Percentiles rank a stretch among this genome's conserved stretches.
phyloP scores from a whole-genome alignment of 768 basidiomycete species.

The Crassisporium funariophilum region DNA sequence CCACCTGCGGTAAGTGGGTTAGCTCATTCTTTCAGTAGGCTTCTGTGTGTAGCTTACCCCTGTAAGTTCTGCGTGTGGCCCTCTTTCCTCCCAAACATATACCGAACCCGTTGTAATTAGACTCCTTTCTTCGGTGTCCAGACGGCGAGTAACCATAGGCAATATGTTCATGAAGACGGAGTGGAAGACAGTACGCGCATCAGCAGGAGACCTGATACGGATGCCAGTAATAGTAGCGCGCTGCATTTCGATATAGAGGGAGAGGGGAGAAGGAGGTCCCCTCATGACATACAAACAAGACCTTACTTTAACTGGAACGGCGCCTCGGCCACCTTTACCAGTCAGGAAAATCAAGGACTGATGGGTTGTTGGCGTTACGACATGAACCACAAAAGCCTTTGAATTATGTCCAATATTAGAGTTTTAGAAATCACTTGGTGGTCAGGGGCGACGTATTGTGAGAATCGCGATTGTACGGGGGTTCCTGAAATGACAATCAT shows the following conservation, averaged over 20 bases:
- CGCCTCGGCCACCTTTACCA: constrained; percentile 31
- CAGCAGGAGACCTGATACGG: constrained; percentile 52
- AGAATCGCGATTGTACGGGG: too few relatives aligned
- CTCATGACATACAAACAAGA: constrained; percentile 24
- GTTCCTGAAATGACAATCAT: constrained; percentile 20
- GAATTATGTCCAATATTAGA: constrained; percentile 45
- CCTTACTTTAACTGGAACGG: constrained; percentile 10
- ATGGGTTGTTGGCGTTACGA: constrained; percentile 44
- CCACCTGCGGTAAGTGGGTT: constrained; percentile 47
- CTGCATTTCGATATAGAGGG: constrained; percentile 38
- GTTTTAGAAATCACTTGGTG: constrained; percentile 49
- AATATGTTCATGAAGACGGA: constrained; percentile 66
- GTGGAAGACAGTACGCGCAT: constrained; percentile 69
- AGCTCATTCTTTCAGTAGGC: not conserved
- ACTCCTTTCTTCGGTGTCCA: constrained; percentile 76
- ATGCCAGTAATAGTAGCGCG: constrained; percentile 53
- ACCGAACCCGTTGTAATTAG: constrained; percentile 73
- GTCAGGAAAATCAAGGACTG: constrained; percentile 39
- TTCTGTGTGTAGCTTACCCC: constrained; percentile 48
- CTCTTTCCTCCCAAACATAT: constrained; percentile 86
- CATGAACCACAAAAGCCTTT: constrained; percentile 34
- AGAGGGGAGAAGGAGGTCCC: constrained; percentile 19
- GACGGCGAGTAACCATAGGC: constrained; percentile 76
- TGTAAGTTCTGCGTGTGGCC: constrained; percentile 69
- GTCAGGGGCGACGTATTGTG: too few relatives aligned